These are phyloP conservation scores for Fusarium setosum DNA, from an alignment of 2,329 filamentous ascomycete genomes.

Conservation along the genomic window DNA sequence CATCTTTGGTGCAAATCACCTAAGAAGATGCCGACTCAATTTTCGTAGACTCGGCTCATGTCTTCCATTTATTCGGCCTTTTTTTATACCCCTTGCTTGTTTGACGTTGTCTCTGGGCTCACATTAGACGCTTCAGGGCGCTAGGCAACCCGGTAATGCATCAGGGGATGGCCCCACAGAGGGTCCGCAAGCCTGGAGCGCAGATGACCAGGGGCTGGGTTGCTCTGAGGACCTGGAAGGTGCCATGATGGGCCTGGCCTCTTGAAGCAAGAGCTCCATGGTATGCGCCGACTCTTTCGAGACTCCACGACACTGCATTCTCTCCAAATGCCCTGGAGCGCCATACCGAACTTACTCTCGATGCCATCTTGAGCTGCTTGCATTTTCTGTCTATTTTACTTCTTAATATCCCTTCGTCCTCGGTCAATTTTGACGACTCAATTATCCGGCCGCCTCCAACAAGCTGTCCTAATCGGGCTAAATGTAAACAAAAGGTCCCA, in stretches of 20 bases:
- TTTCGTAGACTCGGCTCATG: no score
- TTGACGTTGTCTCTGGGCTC: background rate
- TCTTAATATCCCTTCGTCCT: conserved; percentile 3
- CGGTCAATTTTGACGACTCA: conserved; percentile 14
- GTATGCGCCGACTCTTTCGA: conserved; percentile 31
- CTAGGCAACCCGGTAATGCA: background rate
- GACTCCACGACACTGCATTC: conserved; percentile 35
- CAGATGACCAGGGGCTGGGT: background rate
- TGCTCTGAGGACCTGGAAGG: background rate
- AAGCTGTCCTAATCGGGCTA: conserved; percentile 50
- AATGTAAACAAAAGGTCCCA: conserved; percentile 54
- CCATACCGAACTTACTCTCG: background rate
- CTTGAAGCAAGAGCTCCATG: conserved; percentile 19
- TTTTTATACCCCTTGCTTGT: no score
- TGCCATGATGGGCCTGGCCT: background rate
- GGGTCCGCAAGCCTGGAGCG: background rate
- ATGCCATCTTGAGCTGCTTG: background rate
- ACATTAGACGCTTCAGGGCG: conserved; percentile 4
- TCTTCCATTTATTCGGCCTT: no score
- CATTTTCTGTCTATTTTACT: background rate
- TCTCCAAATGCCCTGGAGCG: conserved; percentile 6
- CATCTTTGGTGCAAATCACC: no score
- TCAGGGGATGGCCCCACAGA: conserved; percentile 11
- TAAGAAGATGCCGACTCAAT: no score
- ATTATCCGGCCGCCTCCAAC: conserved; percentile 19